Base-by-base conservation (phyloP, 108 stramenopile genomes). In the Fistulifera pelliculosa region DNA sequence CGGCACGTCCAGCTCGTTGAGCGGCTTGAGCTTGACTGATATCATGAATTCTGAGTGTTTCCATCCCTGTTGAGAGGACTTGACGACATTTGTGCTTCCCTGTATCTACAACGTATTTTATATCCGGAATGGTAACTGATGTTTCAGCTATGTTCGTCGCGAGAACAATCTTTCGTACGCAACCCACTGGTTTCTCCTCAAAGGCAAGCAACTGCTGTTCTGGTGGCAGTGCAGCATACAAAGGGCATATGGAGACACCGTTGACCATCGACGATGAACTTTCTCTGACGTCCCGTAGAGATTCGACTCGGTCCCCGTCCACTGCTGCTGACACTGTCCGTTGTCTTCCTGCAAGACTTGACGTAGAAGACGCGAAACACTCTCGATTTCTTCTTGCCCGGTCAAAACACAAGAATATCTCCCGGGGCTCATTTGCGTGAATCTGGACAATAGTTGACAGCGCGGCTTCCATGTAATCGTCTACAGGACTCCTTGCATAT, bases 71-170 rank as follows among this genome's bases (percentile, higher is more conserved):
- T 14, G 75, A 56, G n/a, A 71, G 56, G 49, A 77, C 83, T 24
- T 79, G 80, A 47, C 83, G 64, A 12, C 61, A 66, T 54, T 91
- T 94, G 58, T 83, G 78, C 44, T 87, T 90, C 12, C 99, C 99
- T 24, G 82, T 67, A 69, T 99, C 99, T 23, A 98, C 68, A 25
- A 99, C 96, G 58, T 78, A 95, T 17, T 81, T 66, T 39, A 99
- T 93, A 1, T 92, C 94, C 38, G 87, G 84, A 38, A 99, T 65
- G 15, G 98, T 99, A 5, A 99, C 81, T n/a, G 87, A 90, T 2
- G 98, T 99, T 71, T 99, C 98, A 27, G 93, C 94, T 64, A 99
- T 95, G 66, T 98, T 99, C 21, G 99, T 99, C 4, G 94, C 75
- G 49, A 98, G 61, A 57, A 99, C 81, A 21, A 96, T 88, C 62